Evolutionary conservation across 2,329 filamentous ascomycete genomes (phyloP).

Genomic region (Pezicula carpinea): DNA sequence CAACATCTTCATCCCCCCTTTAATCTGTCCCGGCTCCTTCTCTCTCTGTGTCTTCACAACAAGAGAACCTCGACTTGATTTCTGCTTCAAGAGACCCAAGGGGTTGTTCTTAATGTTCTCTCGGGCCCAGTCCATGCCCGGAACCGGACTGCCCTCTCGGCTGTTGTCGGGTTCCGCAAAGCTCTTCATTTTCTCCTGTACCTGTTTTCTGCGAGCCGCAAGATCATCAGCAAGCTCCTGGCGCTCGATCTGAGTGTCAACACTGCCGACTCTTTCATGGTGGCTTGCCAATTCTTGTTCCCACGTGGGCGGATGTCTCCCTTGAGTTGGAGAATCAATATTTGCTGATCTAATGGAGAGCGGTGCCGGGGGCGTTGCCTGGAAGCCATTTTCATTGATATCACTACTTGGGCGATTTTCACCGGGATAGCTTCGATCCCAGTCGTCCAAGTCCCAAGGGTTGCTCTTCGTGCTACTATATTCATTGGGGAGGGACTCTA

Average conservation of each 20-base stretch:
- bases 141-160: slow-evolving; percentile 34
- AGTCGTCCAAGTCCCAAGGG: slow-evolving; percentile 38
- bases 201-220: slow-evolving; percentile 63
- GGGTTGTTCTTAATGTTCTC: slow-evolving; percentile 45
- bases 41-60: slow-evolving; percentile 36
- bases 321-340: slow-evolving; percentile 7
- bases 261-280: slow-evolving; percentile 44
- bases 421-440: slow-evolving; percentile 19
- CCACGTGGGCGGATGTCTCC: slow-evolving; percentile 17
- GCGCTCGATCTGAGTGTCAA: slow-evolving; percentile 48
- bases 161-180: slow-evolving; percentile 58
- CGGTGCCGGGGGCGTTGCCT: slow-evolving; percentile 10
- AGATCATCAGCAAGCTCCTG: slow-evolving; percentile 72
- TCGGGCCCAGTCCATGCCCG: slow-evolving; percentile 31
- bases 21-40: slow-evolving; percentile 41
- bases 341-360: slow-evolving; percentile 12
- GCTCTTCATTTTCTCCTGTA: slow-evolving; percentile 68
- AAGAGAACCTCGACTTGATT: slow-evolving; percentile 64
- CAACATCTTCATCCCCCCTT: slow-evolving; percentile 56
- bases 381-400: slow-evolving; percentile 7
- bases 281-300: slow-evolving; percentile 23
- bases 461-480: slow-evolving; percentile 34
- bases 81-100: slow-evolving; percentile 59
- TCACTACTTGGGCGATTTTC: slow-evolving; percentile 13
- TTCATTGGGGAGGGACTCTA: slow-evolving; percentile 24